These are phyloP conservation scores for Tetrahymena malaccensis DNA, from an alignment of 73 alveolate species.

Conservation along the genomic window DNA sequence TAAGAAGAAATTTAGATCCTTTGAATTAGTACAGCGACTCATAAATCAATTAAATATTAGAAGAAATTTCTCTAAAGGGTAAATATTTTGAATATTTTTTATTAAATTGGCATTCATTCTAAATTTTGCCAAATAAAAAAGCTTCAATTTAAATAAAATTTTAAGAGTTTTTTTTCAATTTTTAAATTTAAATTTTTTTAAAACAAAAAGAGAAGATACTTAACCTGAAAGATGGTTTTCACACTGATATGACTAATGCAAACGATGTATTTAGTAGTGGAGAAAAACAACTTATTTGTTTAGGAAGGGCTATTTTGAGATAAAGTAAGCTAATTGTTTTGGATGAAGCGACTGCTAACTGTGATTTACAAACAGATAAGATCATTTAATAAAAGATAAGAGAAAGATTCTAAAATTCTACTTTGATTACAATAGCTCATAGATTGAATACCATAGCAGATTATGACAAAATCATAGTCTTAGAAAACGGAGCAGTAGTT, in stretches of 20 bases:
- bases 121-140: too few relatives aligned
- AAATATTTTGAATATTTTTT: too few relatives aligned
- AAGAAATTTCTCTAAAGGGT: neutral
- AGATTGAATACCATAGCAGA: constrained; percentile 53
- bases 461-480: constrained; percentile 35
- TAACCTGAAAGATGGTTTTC: neutral
- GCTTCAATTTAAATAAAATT: too few relatives aligned
- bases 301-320: too few relatives aligned
- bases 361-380: constrained; percentile 55
- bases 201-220: neutral
- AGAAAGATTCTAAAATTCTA: constrained; percentile 36
- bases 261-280: neutral
- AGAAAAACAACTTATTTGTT: constrained; percentile 14
- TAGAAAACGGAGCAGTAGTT: neutral
- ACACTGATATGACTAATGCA: neutral
- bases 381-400: constrained; percentile 46
- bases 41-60: neutral
- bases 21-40: neutral
- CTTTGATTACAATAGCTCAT: constrained; percentile 65
- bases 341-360: constrained; percentile 73
- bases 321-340: constrained; percentile 49
- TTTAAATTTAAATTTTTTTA: too few relatives aligned
- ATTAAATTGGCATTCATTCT: too few relatives aligned
- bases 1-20: constrained; percentile 27
- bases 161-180: too few relatives aligned